phyloP scores from a whole-genome alignment of 169 alveolate species.

The Eimeria mitis region DNA sequence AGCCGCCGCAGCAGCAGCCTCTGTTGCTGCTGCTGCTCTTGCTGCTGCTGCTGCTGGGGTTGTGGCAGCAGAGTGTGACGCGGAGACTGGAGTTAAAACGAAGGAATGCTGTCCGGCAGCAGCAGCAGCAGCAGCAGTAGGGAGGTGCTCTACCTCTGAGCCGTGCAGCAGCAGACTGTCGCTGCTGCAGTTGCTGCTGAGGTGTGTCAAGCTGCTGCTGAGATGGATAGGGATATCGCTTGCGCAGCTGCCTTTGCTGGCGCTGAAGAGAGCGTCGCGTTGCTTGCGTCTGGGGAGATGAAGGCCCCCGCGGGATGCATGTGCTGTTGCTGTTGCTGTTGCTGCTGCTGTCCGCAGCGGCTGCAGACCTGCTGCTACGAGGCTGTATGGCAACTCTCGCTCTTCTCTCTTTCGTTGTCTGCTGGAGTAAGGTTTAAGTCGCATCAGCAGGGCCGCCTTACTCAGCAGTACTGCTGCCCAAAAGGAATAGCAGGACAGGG shows the following conservation, averaged over 20 bases:
- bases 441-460: slow-evolving; percentile 35
- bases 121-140: slow-evolving; percentile 32
- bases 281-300: slow-evolving; percentile 38
- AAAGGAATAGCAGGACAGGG: slow-evolving; percentile 65
- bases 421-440: background rate
- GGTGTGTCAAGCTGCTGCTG: slow-evolving; percentile 45
- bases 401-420: background rate
- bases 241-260: slow-evolving; percentile 28
- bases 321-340: slow-evolving; percentile 17
- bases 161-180: slow-evolving; percentile 14
- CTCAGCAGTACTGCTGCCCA: slow-evolving; percentile 68
- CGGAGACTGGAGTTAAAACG: slow-evolving; percentile 28
- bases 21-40: slow-evolving; percentile 24
- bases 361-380: slow-evolving; percentile 15
- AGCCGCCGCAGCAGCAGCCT: slow-evolving; percentile 29
- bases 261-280: slow-evolving; percentile 3
- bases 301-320: slow-evolving; percentile 3
- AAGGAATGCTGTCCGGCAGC: slow-evolving; percentile 6
- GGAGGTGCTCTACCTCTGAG: slow-evolving; percentile 3
- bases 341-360: slow-evolving; percentile 46
- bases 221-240: background rate
- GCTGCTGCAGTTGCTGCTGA: slow-evolving; percentile 66
- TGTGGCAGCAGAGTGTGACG: background rate
- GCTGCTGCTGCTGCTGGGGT: slow-evolving; percentile 26
- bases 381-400: slow-evolving; percentile 20